Evolutionary conservation across 495 filamentous ascomycete species (phyloP).

Genomic region (Extremus antarcticus): DNA sequence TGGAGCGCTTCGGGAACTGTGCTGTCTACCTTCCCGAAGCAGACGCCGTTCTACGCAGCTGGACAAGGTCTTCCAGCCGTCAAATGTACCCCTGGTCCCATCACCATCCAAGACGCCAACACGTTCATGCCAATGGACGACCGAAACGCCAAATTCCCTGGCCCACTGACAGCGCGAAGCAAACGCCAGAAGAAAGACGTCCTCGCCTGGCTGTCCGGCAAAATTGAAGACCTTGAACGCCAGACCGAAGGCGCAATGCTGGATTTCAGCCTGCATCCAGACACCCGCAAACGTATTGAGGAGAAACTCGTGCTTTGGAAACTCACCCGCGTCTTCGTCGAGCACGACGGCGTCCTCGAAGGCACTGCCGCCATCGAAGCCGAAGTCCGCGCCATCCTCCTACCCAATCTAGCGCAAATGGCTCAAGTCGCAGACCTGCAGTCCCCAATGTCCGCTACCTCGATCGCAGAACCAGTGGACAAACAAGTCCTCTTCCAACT

Average conservation of each 20-base stretch:
- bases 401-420: constrained; percentile 43
- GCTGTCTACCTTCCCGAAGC: constrained; percentile 76
- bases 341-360: constrained; percentile 74
- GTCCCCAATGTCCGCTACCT: constrained; percentile 17
- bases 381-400: constrained; percentile 61
- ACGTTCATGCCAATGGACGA: constrained; percentile 59
- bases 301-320: constrained; percentile 88
- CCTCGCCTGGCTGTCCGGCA: constrained; percentile 64
- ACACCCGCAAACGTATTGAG: constrained; percentile 42
- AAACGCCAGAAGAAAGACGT: constrained; percentile 96
- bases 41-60: constrained; percentile 74
- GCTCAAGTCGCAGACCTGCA: constrained; percentile 16
- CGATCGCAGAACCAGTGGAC: constrained; percentile 52
- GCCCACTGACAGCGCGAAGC: constrained; percentile 56
- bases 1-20: constrained; percentile 83
- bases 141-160: constrained; percentile 69
- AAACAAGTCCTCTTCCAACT: constrained; percentile 56
- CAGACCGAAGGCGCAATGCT: constrained; percentile 41
- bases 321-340: constrained; percentile 64
- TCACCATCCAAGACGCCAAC: constrained; percentile 61
- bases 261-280: constrained; percentile 26
- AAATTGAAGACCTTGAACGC: constrained; percentile 60
- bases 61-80: constrained; percentile 63
- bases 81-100: constrained; percentile 72
- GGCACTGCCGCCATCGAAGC: constrained; percentile 61